These are phyloP conservation scores for Sporopachydermia cereana DNA, from an alignment of 1,139 yeast species.

Conservation along the genomic window DNA sequence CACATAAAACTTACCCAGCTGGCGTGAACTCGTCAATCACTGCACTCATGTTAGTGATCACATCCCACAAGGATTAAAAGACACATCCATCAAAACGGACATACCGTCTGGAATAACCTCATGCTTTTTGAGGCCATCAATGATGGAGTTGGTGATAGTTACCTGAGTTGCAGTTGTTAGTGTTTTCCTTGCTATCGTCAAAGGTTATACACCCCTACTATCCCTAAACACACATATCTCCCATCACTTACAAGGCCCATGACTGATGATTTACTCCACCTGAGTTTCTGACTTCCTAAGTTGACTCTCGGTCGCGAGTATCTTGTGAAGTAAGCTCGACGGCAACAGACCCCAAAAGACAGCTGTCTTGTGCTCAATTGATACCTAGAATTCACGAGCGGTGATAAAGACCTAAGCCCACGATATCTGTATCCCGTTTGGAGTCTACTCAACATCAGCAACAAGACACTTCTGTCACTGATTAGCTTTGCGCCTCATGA, in stretches of 20 bases:
- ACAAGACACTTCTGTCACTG: too few relatives aligned
- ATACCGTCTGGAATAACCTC: slow-evolving; percentile 54
- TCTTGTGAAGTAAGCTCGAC: too few relatives aligned
- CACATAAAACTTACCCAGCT: slow-evolving; percentile 14
- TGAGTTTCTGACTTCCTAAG: too few relatives aligned
- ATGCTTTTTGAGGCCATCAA: slow-evolving; percentile 48
- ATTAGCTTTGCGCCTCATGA: too few relatives aligned
- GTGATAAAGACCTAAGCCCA: too few relatives aligned
- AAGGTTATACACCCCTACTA: neutral
- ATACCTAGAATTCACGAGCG: too few relatives aligned
- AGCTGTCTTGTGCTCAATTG: too few relatives aligned
- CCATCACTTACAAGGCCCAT: slow-evolving; percentile 1
- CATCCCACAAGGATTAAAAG: slow-evolving; percentile 1
- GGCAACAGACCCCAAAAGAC: too few relatives aligned
- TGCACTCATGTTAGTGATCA: neutral
- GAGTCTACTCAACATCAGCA: neutral
- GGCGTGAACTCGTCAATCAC: slow-evolving; percentile 26
- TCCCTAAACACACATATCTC: neutral
- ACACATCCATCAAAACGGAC: slow-evolving; percentile 19
- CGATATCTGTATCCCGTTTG: too few relatives aligned
- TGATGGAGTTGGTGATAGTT: slow-evolving; percentile 54
- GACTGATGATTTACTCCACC: slow-evolving; percentile 1
- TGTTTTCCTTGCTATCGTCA: too few relatives aligned
- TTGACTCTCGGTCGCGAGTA: too few relatives aligned
- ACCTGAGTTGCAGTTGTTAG: too few relatives aligned